phyloP scores from a whole-genome alignment of 768 basidiomycete species.

The Infundibulicybe gibba region DNA sequence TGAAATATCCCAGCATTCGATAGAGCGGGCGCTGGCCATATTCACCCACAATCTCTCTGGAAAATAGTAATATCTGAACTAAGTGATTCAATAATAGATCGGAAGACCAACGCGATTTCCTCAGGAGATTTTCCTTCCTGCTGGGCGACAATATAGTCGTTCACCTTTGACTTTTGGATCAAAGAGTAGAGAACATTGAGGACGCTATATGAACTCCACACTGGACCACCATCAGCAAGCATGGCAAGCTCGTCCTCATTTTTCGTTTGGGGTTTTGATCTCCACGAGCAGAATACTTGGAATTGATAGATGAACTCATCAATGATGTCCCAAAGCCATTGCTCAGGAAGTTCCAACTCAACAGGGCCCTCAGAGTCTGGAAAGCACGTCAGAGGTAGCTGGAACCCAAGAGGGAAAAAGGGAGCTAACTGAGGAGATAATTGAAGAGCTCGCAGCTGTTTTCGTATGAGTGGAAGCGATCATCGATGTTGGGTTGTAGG shows the following conservation, averaged over 20 bases:
- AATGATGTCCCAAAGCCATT: slow-evolving; percentile 98
- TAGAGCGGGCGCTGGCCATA: slow-evolving; percentile 90
- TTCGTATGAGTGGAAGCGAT: slow-evolving; percentile 96
- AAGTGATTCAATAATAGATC: not conserved
- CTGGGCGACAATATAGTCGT: slow-evolving; percentile 85
- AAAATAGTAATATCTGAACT: slow-evolving; percentile 5
- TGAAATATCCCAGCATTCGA: slow-evolving; percentile 95
- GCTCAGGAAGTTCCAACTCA: slow-evolving; percentile 88
- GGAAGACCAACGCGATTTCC: slow-evolving; percentile 72
- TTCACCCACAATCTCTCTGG: slow-evolving; percentile 83
- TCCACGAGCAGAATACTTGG: slow-evolving; percentile 92
- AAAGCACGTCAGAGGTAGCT: not conserved
- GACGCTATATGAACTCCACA: slow-evolving; percentile 98
- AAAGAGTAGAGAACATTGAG: slow-evolving; percentile 97
- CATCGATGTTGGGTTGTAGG: slow-evolving; percentile 92
- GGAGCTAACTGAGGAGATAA: slow-evolving; percentile 80
- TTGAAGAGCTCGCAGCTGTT: slow-evolving; percentile 99
- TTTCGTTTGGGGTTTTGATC: slow-evolving; percentile 80
- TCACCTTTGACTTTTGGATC: slow-evolving; percentile 95
- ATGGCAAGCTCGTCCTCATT: slow-evolving; percentile 85
- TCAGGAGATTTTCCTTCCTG: slow-evolving; percentile 77
- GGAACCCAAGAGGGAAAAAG: not conserved
- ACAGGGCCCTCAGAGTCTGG: slow-evolving; percentile 93
- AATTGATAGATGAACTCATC: slow-evolving; percentile 99
- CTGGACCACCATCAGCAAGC: slow-evolving; percentile 72